Evolutionary conservation across 176 grass and related monocot genomes (phyloP).

Genomic region (Avena atlantica): DNA sequence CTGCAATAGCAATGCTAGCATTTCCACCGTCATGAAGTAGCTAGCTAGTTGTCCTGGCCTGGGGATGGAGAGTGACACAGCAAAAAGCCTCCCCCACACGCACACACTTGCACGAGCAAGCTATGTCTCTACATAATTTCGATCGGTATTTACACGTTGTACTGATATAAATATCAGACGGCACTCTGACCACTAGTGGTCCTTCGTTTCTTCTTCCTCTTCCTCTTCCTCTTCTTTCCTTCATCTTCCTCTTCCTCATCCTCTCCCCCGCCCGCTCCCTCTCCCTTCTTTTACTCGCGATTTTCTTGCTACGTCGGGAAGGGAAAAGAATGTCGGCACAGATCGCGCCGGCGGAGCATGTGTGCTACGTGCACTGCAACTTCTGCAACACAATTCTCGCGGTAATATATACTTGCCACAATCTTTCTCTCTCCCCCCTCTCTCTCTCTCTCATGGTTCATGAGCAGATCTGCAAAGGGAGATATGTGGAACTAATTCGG

Average conservation of each 20-base stretch:
- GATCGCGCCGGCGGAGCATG: conserved; percentile 54
- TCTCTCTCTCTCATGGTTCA: not conserved
- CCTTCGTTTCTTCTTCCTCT: conserved; percentile 27
- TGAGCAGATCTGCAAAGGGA: conserved; percentile 40
- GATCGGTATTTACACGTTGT: not conserved
- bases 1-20: not conserved
- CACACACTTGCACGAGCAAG: conserved; percentile 33
- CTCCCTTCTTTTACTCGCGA: not conserved
- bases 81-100: conserved; percentile 12
- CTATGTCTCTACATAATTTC: conserved; percentile 14
- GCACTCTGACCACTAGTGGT: conserved; percentile 31
- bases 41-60: not conserved
- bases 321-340: conserved; percentile 54
- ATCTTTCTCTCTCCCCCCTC: not conserved
- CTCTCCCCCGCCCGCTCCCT: not conserved
- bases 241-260: not conserved
- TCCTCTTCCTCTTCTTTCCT: conserved; percentile 18
- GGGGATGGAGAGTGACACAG: conserved; percentile 7
- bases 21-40: not conserved
- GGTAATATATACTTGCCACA: conserved; percentile 31
- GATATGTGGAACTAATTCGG: not conserved
- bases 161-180: conserved; percentile 14
- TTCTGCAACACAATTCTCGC: conserved; percentile 79
- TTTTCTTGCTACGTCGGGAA: not conserved
- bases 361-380: conserved; percentile 79